A percentile compares a stretch with the other conserved stretches of the same genome.
Evolutionary conservation across 768 basidiomycete genomes (phyloP).

Genomic region (Pleurotus sapidus): DNA sequence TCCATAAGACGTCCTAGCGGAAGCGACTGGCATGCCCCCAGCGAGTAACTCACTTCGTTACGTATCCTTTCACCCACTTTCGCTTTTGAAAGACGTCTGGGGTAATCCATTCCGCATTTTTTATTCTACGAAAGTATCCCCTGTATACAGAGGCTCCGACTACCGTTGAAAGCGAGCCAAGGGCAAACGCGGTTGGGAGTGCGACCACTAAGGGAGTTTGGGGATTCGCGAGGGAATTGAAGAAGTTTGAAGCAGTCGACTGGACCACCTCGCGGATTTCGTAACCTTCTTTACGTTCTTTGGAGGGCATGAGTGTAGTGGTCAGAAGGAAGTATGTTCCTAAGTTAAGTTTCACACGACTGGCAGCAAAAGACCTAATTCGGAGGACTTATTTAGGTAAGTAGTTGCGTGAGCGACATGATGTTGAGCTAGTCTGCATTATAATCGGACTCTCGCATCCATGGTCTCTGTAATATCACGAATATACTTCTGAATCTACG

Average conservation of each 20-base stretch:
- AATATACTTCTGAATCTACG: no score
- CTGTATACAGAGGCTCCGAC: conserved; percentile 34
- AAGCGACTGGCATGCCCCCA: no score
- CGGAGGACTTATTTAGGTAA: no score
- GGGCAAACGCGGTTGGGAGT: conserved; percentile 33
- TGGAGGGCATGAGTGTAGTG: no score
- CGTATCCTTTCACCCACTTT: conserved; percentile 75
- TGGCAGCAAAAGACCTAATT: no score
- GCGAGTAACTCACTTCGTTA: conserved; percentile 59
- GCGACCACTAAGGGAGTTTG: conserved; percentile 21
- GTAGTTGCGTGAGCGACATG: no score
- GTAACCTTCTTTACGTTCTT: not conserved
- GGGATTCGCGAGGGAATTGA: not conserved
- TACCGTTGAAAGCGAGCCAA: conserved; percentile 36
- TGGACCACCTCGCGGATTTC: not conserved
- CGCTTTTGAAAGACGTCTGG: conserved; percentile 54
- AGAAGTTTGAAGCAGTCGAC: not conserved
- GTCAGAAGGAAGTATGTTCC: no score
- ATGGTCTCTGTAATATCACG: no score
- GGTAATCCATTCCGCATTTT: conserved; percentile 70
- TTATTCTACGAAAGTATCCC: conserved; percentile 58
- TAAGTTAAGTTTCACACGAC: no score
- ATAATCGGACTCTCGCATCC: no score
- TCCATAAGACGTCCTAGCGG: not conserved
- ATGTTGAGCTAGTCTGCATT: no score